Conservation (phyloP, 2,329 filamentous ascomycete species). For the Penicillium sp. region DNA sequence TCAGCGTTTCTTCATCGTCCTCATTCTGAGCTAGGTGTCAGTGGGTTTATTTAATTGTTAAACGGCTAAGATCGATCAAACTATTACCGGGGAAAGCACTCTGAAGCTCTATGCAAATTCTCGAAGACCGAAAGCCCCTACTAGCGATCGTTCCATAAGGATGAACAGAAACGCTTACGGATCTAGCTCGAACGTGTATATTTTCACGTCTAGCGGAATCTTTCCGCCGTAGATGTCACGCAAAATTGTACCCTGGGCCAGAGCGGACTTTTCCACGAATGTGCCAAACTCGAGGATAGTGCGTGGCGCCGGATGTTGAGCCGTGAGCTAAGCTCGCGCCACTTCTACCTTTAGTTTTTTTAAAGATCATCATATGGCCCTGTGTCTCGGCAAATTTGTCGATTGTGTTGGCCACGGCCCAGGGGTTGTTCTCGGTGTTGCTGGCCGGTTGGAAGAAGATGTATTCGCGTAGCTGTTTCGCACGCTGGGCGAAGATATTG, state of each 20-base stretch:
- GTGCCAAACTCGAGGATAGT: constrained; percentile 41
- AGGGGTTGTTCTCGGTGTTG: constrained; percentile 29
- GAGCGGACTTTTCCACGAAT: constrained; percentile 41
- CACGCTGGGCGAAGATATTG: constrained; percentile 10
- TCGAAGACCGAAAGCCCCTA: no score
- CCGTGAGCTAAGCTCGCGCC: constrained; percentile 22
- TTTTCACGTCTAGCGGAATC: constrained; percentile 22
- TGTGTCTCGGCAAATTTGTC: constrained; percentile 34
- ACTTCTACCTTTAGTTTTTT: constrained; percentile 30
- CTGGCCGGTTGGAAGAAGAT: constrained; percentile 24
- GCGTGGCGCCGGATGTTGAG: constrained; percentile 31
- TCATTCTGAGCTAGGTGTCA: no score
- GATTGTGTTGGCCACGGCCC: constrained; percentile 33
- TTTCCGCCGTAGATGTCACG: constrained; percentile 27
- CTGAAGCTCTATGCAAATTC: no score
- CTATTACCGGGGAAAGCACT: no score
- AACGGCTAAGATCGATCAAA: no score
- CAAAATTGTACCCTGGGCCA: constrained; percentile 34
- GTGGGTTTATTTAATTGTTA: no score
- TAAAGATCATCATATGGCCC: constrained; percentile 39
- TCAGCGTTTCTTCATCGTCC: no score
- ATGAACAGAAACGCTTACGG: constrained; percentile 11
- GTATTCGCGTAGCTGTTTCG: constrained; percentile 20
- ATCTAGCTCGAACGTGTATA: constrained; percentile 44
- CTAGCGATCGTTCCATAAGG: no score